Percentiles rank a stretch among this genome's conserved stretches.
Conservation (phyloP, 768 basidiomycete species). For the Panaeolus cyanescens region DNA sequence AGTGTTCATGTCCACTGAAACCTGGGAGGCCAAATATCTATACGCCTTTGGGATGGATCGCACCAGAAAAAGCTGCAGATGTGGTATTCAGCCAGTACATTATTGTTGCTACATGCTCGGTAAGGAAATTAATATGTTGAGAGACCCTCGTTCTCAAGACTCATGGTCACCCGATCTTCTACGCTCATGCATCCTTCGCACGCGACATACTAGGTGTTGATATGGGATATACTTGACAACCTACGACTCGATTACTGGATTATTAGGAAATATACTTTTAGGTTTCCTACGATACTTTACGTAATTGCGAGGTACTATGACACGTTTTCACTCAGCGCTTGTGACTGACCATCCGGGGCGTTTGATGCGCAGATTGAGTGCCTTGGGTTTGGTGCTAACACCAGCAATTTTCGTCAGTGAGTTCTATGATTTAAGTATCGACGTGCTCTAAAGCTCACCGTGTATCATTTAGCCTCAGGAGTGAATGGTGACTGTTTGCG, state of each 20-base stretch:
- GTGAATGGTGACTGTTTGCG: not conserved
- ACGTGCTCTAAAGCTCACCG: too few species aligned
- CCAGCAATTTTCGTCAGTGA: not conserved
- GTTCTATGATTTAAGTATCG: not conserved
- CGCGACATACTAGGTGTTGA: too few species aligned
- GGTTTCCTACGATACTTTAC: not conserved
- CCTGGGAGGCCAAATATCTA: too few species aligned
- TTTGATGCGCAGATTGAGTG: not conserved
- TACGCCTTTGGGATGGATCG: not conserved
- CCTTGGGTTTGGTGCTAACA: not conserved
- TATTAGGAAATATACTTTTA: not conserved
- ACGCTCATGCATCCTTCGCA: too few species aligned
- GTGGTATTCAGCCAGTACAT: not conserved
- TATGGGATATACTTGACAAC: not conserved
- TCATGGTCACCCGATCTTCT: too few species aligned
- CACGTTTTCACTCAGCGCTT: not conserved
- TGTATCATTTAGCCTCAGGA: constrained; percentile 2
- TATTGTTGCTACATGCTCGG: not conserved
- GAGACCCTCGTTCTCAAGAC: too few species aligned
- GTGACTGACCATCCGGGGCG: not conserved
- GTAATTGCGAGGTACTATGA: not conserved
- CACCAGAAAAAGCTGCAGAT: not conserved
- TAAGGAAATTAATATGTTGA: too few species aligned
- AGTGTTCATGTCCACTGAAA: too few species aligned
- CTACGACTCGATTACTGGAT: not conserved